These are phyloP conservation scores for Metarhizium anisopliae DNA, from an alignment of 2,329 filamentous ascomycete genomes.

Conservation along the genomic window DNA sequence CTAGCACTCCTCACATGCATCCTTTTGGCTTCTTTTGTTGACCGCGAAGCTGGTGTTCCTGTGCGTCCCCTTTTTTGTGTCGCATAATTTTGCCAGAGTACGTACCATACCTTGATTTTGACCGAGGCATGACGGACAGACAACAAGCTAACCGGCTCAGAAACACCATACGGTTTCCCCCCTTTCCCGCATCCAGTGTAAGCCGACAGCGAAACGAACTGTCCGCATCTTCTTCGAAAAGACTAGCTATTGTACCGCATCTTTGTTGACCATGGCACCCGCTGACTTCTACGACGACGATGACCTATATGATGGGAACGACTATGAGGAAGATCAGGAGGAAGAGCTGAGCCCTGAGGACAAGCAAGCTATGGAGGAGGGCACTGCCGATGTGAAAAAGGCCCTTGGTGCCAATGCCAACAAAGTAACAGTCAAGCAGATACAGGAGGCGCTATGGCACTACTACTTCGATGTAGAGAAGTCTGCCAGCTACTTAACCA, in stretches of 20 bases:
- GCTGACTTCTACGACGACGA: slow-evolving; percentile 38
- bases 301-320: slow-evolving; percentile 38
- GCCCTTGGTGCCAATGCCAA: slow-evolving; percentile 51
- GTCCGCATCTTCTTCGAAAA: neutral
- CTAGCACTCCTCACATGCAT: no score
- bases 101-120: neutral
- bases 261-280: slow-evolving; percentile 11
- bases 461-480: slow-evolving; percentile 93
- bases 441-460: slow-evolving; percentile 87
- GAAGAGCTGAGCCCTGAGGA: slow-evolving; percentile 41
- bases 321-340: slow-evolving; percentile 34
- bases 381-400: slow-evolving; percentile 56
- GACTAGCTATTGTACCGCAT: neutral
- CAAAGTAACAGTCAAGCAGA: slow-evolving; percentile 54
- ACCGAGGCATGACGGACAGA: neutral
- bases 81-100: neutral
- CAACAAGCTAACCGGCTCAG: neutral
- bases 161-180: neutral
- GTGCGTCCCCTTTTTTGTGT: neutral
- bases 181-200: neutral
- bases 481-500: slow-evolving; percentile 69
- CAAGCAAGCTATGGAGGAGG: slow-evolving; percentile 46
- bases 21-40: neutral
- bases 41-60: neutral
- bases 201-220: neutral